These are phyloP conservation scores for Acanthamoeba healyi DNA, from an alignment of 208 protist species.

Conservation along the genomic window DNA sequence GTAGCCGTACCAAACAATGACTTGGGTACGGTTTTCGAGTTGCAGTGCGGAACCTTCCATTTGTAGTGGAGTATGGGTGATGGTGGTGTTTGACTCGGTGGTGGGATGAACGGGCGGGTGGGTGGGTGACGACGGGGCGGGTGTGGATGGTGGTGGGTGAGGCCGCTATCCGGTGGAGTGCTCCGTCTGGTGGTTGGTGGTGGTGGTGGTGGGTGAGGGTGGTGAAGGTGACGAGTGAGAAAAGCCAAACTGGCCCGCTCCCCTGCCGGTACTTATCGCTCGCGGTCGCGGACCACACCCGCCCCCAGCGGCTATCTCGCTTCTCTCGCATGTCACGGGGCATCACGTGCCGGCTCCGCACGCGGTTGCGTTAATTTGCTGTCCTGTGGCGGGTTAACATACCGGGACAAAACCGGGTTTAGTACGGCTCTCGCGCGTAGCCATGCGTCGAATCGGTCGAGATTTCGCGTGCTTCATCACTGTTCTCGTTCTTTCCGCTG, in stretches of 20 bases:
- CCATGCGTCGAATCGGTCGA: background rate
- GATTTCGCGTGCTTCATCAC: background rate
- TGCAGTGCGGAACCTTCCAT: conserved; percentile 47
- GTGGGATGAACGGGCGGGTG: no score
- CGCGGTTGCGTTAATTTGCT: conserved; percentile 1
- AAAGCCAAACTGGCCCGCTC: background rate
- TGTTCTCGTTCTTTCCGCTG: background rate
- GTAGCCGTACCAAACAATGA: conserved; percentile 23
- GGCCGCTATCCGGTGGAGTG: background rate
- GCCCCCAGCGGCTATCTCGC: background rate
- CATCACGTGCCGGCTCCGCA: background rate
- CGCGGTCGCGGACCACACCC: no score
- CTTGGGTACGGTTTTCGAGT: conserved; percentile 49
- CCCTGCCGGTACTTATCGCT: conserved; percentile 8
- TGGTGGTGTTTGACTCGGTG: background rate
- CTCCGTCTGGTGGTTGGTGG: background rate
- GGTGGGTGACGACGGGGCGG: background rate
- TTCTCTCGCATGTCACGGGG: background rate
- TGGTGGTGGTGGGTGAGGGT: background rate
- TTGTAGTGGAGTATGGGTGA: background rate
- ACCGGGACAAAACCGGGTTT: background rate
- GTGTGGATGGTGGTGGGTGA: background rate
- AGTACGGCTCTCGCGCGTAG: background rate
- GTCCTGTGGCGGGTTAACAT: background rate
- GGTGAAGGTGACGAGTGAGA: conserved; percentile 46